phyloP scores from a whole-genome alignment of 768 basidiomycete species.

The Lactarius sp. region DNA sequence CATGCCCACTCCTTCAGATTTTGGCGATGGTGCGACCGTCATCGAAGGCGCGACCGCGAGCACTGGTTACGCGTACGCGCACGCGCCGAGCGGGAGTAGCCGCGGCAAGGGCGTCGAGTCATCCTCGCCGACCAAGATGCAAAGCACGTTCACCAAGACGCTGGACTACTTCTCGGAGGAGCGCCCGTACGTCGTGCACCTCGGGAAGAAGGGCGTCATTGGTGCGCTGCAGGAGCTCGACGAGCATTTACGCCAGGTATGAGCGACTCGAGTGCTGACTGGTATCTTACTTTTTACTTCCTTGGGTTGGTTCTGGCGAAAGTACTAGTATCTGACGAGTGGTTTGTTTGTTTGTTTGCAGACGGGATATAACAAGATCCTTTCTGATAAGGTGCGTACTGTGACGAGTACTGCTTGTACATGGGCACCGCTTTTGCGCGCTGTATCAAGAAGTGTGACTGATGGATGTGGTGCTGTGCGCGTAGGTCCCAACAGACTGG shows the following conservation, averaged over 20 bases:
- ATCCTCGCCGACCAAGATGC: neutral
- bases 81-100: neutral
- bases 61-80: neutral
- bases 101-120: conserved; percentile 6
- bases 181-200: conserved; percentile 66
- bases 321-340: too few species aligned
- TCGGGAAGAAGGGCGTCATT: conserved; percentile 60
- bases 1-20: conserved; percentile 16
- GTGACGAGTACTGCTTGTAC: too few species aligned
- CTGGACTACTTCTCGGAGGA: conserved; percentile 39
- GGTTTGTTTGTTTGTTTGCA: too few species aligned
- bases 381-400: too few species aligned
- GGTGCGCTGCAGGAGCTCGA: conserved; percentile 69
- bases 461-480: too few species aligned
- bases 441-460: too few species aligned
- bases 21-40: conserved; percentile 13
- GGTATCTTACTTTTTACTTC: too few species aligned
- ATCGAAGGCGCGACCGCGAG: conserved; percentile 1
- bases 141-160: conserved; percentile 9
- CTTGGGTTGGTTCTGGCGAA: too few species aligned
- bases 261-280: neutral
- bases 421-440: too few species aligned
- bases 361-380: too few species aligned
- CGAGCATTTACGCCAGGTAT: conserved; percentile 49
- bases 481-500: too few species aligned